Evolutionary conservation across 2,329 filamentous ascomycete genomes (phyloP), one percentile per base, ranked within the genome.

Genomic region (Pseudocercospora cruenta): DNA sequence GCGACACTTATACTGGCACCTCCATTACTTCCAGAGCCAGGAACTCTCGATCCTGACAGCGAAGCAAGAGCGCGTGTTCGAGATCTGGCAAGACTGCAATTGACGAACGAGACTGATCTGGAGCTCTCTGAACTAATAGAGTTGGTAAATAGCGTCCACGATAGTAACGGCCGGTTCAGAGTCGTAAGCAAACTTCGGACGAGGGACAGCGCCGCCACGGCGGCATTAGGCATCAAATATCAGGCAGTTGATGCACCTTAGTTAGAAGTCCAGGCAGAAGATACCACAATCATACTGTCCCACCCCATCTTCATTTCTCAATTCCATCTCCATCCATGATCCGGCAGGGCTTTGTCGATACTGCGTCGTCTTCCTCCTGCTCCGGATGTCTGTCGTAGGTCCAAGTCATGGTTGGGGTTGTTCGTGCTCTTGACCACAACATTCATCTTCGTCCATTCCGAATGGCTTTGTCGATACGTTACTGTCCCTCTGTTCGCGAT

Each of bases 1-100:
- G 39, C 58, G 12, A 43, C 36, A 3, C 26, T 60, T 16, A 51
- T 60, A 16, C 39, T 60, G 9, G 58, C 58, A 21, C 43, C 58
- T 9, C 43, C 58, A 1, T 26, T 60, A 21, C 58, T 60, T 8
- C 58, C 58, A 28, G 58, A 60, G 19, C 58, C 58, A 31, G 58
- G 58, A 31, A 31, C 58, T n/a, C 24, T 51, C 24, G 33, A 43
- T 28, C 58, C 58, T 6, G 24, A 49, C 8, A 45, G 26, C 24
- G 58, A 60, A 33, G 22, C 43, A 10, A 19, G 26, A 51, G 58
- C 43, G 3, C 58, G 58, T 2, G 39, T 60, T 6, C 58, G 43
- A 4, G 58, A 60, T 51, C 47, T 60, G 3, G 39, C 58, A 19
- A 24, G 47, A 21, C 19, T 60, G 9, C 58, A 60, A n/a, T 33